Base-by-base conservation (phyloP, 441 rosid genomes). In the Euphorbia schlechtendalii region DNA sequence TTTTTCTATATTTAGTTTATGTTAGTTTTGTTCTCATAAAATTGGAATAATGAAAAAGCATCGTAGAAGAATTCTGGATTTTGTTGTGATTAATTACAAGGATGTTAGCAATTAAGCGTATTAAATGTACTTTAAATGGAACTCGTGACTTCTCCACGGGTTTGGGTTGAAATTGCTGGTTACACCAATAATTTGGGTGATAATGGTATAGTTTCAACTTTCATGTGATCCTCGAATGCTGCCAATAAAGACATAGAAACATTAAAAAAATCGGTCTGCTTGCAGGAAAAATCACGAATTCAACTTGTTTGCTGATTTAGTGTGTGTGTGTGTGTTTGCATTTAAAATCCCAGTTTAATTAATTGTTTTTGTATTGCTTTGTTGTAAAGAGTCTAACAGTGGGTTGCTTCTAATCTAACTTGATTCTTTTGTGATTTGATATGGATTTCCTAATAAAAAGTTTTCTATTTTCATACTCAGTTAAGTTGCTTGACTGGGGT, bases 401-500 rank as follows among this genome's bases (percentile, higher is more conserved):
- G 24, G 34, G 53, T 40, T 38, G 59, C 59, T 64, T 22, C 36
- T 52, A 45, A 38, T 65, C 1, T 18, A 54, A 54, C n/a, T 22
- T 40, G 18, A 65, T 65, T 51, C 15, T 21, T 25, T 2, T 64
- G 4, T 60, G 24, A 1, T 51, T 58, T 62, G 41, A 46, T 59
- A 41, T 20, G 40, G 38, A 62, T 68, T 64, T 69, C 32, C 15
- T 74, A 65, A 22, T 54, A 13, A n/a, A 46, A 65, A 36, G 25
- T 64, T 66, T 66, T 58, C 55, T 59, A 69, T 64, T 52, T 68
- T 71, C 63, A 22, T 64, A 48, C 62, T 65, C 76, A 93, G 98
- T 90, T 66, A 93, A 93, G 83, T 75, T 93, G 73, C 97, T 93
- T 70, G 98, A 93, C 80, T 93, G 97, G 98, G 98, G 98, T 61